Percentiles rank a stretch among this genome's conserved stretches.
Evolutionary conservation across 345 rosid genomes (phyloP).

Genomic region (Lumnitzera racemosa): DNA sequence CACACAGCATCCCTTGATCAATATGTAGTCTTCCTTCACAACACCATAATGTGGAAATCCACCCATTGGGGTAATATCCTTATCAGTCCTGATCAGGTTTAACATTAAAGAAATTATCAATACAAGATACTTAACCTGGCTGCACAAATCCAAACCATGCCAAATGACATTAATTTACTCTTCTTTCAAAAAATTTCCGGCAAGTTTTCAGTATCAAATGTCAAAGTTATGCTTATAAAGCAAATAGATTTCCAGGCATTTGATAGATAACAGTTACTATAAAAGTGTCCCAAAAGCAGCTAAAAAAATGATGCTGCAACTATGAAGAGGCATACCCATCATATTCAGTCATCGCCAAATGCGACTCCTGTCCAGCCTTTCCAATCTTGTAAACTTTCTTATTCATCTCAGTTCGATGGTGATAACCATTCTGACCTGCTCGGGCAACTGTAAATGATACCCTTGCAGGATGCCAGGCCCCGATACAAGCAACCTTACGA

Average conservation of each 20-base stretch:
- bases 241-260: no score
- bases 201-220: neutral
- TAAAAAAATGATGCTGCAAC: neutral
- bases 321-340: slow-evolving; percentile 43
- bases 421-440: slow-evolving; percentile 94
- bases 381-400: slow-evolving; percentile 85
- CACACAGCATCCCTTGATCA: slow-evolving; percentile 86
- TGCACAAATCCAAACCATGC: no score
- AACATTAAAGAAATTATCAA: no score
- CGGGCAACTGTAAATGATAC: slow-evolving; percentile 93
- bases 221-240: no score
- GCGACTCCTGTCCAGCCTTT: slow-evolving; percentile 68
- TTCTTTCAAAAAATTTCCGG: no score
- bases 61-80: slow-evolving; percentile 86
- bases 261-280: no score
- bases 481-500: slow-evolving; percentile 91
- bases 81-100: slow-evolving; percentile 43
- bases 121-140: no score
- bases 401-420: slow-evolving; percentile 88
- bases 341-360: slow-evolving; percentile 65
- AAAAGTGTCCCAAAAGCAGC: no score
- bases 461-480: slow-evolving; percentile 99
- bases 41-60: slow-evolving; percentile 91
- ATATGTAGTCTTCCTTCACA: slow-evolving; percentile 68
- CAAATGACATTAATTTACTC: no score